phyloP scores from a whole-genome alignment of 116 monocot genomes.

The Zostera marina region DNA sequence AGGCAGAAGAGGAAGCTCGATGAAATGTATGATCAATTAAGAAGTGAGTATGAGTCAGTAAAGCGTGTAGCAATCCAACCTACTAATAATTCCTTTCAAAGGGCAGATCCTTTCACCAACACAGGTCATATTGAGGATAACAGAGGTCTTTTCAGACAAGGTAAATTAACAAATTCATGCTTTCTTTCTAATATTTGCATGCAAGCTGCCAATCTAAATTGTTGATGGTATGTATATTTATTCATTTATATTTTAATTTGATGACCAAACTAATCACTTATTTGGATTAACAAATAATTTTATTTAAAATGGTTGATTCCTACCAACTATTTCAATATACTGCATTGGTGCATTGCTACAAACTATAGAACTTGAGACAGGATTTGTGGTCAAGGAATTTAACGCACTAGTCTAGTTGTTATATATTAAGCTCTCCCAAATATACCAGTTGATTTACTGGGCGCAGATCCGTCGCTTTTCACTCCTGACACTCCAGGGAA shows the following conservation, averaged over 20 bases:
- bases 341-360: neutral
- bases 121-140: constrained; percentile 46
- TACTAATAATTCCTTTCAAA: constrained; percentile 37
- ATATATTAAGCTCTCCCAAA: constrained; percentile 24
- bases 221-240: too few species aligned
- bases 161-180: constrained; percentile 17
- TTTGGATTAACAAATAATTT: too few species aligned
- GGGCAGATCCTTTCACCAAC: constrained; percentile 58
- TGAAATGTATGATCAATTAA: constrained; percentile 97
- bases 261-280: too few species aligned
- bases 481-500: constrained; percentile 98
- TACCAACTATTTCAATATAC: too few species aligned
- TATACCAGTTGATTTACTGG: constrained; percentile 63
- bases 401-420: constrained; percentile 1
- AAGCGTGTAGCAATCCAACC: constrained; percentile 93
- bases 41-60: constrained; percentile 60
- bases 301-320: too few species aligned
- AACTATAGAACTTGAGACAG: neutral
- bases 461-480: constrained; percentile 73
- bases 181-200: too few species aligned
- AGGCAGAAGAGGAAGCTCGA: constrained; percentile 98
- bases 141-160: constrained; percentile 46
- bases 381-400: too few species aligned
- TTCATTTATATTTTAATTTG: too few species aligned
- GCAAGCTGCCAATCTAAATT: too few species aligned